These are phyloP conservation scores for Allium cepa DNA, from an alignment of 106 monocot species.

Conservation along the genomic window DNA sequence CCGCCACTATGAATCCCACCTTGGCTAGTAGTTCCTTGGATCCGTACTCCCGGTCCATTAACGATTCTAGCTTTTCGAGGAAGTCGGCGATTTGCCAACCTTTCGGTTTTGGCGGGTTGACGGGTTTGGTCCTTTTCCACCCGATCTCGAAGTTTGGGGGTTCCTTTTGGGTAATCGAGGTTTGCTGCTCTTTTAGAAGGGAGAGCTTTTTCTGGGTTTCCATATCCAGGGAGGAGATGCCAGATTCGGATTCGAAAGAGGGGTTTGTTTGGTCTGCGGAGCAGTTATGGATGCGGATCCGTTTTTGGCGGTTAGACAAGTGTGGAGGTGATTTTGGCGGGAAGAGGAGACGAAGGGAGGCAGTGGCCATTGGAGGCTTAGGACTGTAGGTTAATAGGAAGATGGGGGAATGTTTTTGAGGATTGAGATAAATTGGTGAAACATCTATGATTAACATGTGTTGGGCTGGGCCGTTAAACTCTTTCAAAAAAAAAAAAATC, in stretches of 20 bases:
- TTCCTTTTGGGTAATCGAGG: constrained; percentile 20
- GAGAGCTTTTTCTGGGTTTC: constrained; percentile 17
- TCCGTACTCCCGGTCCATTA: constrained; percentile 60
- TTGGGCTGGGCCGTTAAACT: too few relatives aligned
- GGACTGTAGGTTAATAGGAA: neutral
- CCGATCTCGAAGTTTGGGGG: constrained; percentile 84
- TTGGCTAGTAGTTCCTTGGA: constrained; percentile 64
- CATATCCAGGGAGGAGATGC: constrained; percentile 1
- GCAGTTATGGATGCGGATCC: neutral
- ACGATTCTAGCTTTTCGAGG: constrained; percentile 66
- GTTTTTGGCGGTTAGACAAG: neutral
- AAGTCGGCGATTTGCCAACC: constrained; percentile 74
- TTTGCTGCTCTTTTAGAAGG: constrained; percentile 15
- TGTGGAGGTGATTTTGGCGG: neutral
- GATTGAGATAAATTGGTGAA: neutral
- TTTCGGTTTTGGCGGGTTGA: constrained; percentile 56
- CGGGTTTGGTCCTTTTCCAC: constrained; percentile 76
- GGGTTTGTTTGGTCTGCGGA: constrained; percentile 4
- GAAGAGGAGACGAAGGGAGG: neutral
- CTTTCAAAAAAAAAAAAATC: too few relatives aligned
- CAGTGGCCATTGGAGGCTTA: neutral
- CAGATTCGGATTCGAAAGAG: neutral
- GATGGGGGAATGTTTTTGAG: neutral
- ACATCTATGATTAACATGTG: too few relatives aligned
- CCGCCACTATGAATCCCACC: constrained; percentile 55